Evolutionary conservation across 768 basidiomycete genomes (phyloP), one percentile per base, ranked within the genome.

Genomic region (Boletus edulis): DNA sequence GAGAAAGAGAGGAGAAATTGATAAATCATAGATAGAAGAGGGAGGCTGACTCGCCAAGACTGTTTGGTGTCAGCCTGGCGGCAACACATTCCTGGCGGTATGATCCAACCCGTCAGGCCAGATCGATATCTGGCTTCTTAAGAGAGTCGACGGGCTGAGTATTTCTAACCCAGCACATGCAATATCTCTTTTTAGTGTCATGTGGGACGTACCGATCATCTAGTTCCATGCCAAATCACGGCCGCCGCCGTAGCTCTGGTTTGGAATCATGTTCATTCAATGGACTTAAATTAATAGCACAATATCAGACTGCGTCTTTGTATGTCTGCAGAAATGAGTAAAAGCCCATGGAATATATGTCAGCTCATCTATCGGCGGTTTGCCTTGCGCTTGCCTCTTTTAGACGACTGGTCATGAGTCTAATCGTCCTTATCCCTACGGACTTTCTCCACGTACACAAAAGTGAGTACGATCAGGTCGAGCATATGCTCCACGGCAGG

Each of bases 401-500:
- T n/a, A n/a, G n/a, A n/a, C n/a, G n/a, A n/a, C n/a, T n/a, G n/a
- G n/a, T n/a, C n/a, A n/a, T n/a, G 34, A 14, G 2, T 12, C 34
- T 35, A 13, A 13, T 8, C n/a, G 38, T 64, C 59, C 32, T 58
- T 58, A 6, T 59, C 57, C 49, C 45, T 57, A 20, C 61, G 62
- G 3, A 69, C 4, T 20, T 62, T 67, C 47, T 69, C 68, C 35
- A 63, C 53, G 27, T 60, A 69, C 4, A 69, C 56, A 41, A 69
- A 69, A 0, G 67, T 67, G 46, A 65, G 49, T 6, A 67, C 20
- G 38, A 69, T 39, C 29, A 59, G 32, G 47, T 69, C 68, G 31
- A 67, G 14, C 55, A 69, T 69, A 27, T 61, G 58, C 27, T 24
- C 42, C n/a, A 52, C 59, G 1, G 54, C 55, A 2, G 58, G 55